Evolutionary conservation across 345 rosid genomes (phyloP), one percentile per base, ranked within the genome.

Genomic region (Mercurialis annua): DNA sequence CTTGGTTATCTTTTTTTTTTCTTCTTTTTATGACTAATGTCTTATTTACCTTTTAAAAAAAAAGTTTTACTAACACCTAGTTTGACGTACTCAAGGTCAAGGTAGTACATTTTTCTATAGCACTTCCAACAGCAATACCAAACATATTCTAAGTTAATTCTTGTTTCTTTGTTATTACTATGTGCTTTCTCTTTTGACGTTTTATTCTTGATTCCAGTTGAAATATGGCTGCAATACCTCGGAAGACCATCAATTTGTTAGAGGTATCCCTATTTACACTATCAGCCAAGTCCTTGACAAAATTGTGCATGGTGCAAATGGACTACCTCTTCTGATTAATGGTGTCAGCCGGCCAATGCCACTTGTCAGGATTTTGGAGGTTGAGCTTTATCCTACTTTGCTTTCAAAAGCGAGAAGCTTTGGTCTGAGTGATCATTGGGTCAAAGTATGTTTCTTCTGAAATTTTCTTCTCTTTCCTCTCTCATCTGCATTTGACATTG

Each of bases 391-490:
- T 82, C 96, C 92, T 75, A 90, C 90, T 30, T 68, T 90, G 81
- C 97, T 92, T 68, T 92, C 98, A 62, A 92, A 92, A 80, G 97
- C 98, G 18, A 80, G 98, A 67, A 90, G 93, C 69, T 92, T 85
- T 71, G 96, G 96, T 75, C 74, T 92, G 73, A 90, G 86, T 63
- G 92, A 88, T 69, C 76, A 85, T 31, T 92, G 93, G 98, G 84
- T 88, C 83, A 89, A 90, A 65, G 96, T 89, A 81, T 63, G 85
- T 44, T 60, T 66, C 68, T 64, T 71, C 40, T 66, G 18, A 31
- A 14, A 36, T 57, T 40, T 30, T 31, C 20, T 54, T 24, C 2
- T 54, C 20, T 55, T 1, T 15, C 18, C 9, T 9, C 11, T 55
- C 36, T 29, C 40, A 15, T 29, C 31, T 36, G n/a, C 53, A 20